Evolutionary conservation across 2,329 filamentous ascomycete species (phyloP).

Genomic region (Aspergillus udagawae): DNA sequence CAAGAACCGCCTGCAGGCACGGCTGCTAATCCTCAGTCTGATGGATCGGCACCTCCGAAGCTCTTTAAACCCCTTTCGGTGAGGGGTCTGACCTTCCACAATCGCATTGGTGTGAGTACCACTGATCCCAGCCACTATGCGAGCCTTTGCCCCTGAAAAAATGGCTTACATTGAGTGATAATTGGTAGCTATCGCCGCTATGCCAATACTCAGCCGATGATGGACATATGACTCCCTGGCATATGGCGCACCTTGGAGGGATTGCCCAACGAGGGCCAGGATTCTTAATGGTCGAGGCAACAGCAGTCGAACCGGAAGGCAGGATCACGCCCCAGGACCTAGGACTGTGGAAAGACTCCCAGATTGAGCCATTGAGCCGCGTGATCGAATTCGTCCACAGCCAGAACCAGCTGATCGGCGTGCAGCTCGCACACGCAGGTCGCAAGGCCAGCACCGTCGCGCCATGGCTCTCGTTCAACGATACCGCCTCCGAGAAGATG

Average conservation of each 20-base stretch:
- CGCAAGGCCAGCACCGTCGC: conserved; percentile 57
- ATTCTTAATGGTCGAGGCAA: conserved; percentile 75
- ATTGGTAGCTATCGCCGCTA: conserved; percentile 43
- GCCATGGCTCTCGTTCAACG: conserved; percentile 39
- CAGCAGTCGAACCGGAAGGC: conserved; percentile 68
- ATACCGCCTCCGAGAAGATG: conserved; percentile 45
- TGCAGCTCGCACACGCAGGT: conserved; percentile 80
- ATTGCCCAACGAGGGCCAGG: conserved; percentile 72
- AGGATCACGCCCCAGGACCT: conserved; percentile 65
- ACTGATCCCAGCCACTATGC: background rate
- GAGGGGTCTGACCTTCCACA: conserved; percentile 58
- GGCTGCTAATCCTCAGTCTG: conserved; percentile 39
- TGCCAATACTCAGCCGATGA: conserved; percentile 67
- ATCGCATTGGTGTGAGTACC: conserved; percentile 13
- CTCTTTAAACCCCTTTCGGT: conserved; percentile 57
- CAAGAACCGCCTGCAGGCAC: conserved; percentile 37
- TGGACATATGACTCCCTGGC: conserved; percentile 74
- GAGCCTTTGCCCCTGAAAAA: background rate
- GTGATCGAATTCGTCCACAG: conserved; percentile 76
- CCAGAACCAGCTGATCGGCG: conserved; percentile 70
- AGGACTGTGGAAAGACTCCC: conserved; percentile 76
- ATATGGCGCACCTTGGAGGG: conserved; percentile 75
- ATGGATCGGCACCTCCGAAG: conserved; percentile 46
- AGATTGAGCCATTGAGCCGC: conserved; percentile 64
- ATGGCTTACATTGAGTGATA: background rate